Evolutionary conservation across 1,284 basidiomycete species (phyloP), one percentile per base, ranked within the genome.

Genomic region (Schizophyllum commune): DNA sequence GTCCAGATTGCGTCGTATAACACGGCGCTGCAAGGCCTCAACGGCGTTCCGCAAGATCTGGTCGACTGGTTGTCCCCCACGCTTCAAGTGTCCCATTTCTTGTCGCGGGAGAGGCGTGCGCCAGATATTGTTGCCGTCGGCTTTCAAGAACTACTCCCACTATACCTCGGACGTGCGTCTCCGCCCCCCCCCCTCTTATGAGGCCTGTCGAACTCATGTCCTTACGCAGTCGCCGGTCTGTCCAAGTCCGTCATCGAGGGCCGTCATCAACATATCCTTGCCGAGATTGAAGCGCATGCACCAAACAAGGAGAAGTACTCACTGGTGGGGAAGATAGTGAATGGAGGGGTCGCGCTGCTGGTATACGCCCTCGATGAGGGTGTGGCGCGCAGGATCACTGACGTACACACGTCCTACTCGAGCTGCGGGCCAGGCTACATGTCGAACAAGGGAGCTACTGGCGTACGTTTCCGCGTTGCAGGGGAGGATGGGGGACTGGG

Each of bases 391-490:
- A 78, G 73, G 32, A 77, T 91, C 5, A 77, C 78, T 59, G 84
- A 90, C 68, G 84, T 92, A 19, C 81, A 91, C 68, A 89, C 88
- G 21, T 76, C 82, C 60, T 91, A 89, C 89, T 89, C 86, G 0
- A 86, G 89, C 1, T 85, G 81, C 66, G 91, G 91, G 1, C 88
- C 86, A 17, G 77, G 72, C 19, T 91, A 82, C 65, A 91, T 98
- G 91, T 94, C 94, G 11, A 98, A 98, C 77, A 99, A 99, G 74
- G 94, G 94, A 27, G 96, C 92, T 0, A 94, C 97, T 1, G 96
- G 92, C 17, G 81, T 94, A 47, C 82, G 96, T 56, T 88, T 98
- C 71, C 86, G 90, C 53, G 78, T 96, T 22, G 74, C 79, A 27
- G 78, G 74, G 9, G 74, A 77, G 32, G 79, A 83, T 33, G 84